Base-by-base conservation (phyloP, 75 land plant species). In the Isoetes taiwanensis region DNA sequence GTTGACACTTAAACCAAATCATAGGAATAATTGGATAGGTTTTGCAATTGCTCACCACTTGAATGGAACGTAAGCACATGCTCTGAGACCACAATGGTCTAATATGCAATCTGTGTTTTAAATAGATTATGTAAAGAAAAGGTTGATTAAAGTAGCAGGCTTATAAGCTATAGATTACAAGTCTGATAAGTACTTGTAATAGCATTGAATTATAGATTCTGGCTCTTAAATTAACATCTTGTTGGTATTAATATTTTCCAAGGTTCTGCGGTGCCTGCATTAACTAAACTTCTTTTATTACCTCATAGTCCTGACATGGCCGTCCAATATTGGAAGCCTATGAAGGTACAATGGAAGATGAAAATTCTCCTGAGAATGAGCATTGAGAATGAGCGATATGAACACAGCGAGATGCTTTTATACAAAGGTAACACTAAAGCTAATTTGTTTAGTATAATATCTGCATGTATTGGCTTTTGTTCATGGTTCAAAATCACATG, bases 1-100 rank as follows among this genome's bases (percentile, higher is more conserved):
- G 37, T 54, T 93, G 39, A 79, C 85, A 24, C 35, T 93, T 48
- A 93, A 93, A 60, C 86, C 98, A 26, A 93, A 85, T 69, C 98
- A 93, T 71, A 94, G 98, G 3, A 87, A 79, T 76, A 89, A 87
- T 43, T 93, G 98, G 98, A 93, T 93, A 48, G 95, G 89, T 8
- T 93, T 93, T 74, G 83, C 98, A 3, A 84, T 93, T 62, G 62
- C 98, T 6, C 95, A 93, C 39, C 98, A 93, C 63, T 67, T 87
- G 46, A 87, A 87, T 60, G 66, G 67, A 23, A 78, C 79, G 95
- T 91, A 78, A 59, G 72, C 6, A 33, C 65, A 42, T 0, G 8
- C 57, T n/a, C n/a, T n/a, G n/a, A n/a, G n/a, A n/a, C n/a, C n/a
- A n/a, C n/a, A n/a, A n/a, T n/a, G n/a, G n/a, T n/a, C n/a, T n/a